These are phyloP conservation scores for Cucurbita pepo DNA, from an alignment of 306 rosid species.

Conservation along the genomic window DNA sequence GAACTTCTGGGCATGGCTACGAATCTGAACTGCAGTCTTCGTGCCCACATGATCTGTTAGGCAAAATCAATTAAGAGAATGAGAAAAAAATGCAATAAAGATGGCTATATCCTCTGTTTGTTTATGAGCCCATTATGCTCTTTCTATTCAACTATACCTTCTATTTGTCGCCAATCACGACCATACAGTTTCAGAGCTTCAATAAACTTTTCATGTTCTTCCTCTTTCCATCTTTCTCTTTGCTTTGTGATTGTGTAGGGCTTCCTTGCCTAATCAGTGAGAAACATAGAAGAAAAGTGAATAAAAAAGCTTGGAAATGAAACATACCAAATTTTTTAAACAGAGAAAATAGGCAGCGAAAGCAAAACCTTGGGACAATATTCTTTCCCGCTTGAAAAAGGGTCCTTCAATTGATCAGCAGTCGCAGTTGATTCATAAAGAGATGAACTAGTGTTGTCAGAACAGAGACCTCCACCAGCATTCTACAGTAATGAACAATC, in stretches of 20 bases:
- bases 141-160: constrained; percentile 36
- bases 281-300: not conserved
- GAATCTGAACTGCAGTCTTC: constrained; percentile 91
- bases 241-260: constrained; percentile 78
- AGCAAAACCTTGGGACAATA: constrained; percentile 41
- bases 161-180: constrained; percentile 73
- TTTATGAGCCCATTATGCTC: not conserved
- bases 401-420: constrained; percentile 25
- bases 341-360: not conserved
- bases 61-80: not conserved
- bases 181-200: constrained; percentile 73
- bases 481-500: not conserved
- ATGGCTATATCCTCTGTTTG: not conserved
- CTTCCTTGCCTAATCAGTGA: constrained; percentile 40
- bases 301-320: not conserved
- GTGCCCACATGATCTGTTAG: constrained; percentile 67
- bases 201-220: constrained; percentile 68
- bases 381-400: constrained; percentile 37
- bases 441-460: not conserved
- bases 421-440: not conserved
- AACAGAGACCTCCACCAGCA: not conserved
- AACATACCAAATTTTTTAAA: not conserved
- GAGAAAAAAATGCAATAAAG: not conserved
- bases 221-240: constrained; percentile 81
- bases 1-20: constrained; percentile 95